Conservation (phyloP, 768 basidiomycete species). For the Guyanaporus albipodus region DNA sequence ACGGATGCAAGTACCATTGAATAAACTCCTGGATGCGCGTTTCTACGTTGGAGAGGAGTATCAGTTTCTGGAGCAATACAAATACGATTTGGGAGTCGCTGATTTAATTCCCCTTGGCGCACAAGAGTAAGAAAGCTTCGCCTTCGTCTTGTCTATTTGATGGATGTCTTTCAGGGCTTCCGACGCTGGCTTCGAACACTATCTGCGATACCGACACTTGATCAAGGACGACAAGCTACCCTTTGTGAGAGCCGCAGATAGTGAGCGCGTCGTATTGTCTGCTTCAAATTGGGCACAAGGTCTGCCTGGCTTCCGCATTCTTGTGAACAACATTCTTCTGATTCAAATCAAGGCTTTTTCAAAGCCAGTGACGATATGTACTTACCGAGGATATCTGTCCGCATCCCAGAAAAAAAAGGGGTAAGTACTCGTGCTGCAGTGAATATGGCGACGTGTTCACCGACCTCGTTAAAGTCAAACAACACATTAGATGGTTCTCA, state of each 20-base stretch:
- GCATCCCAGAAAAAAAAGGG: slow-evolving; percentile 43
- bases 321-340: neutral
- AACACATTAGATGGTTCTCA: slow-evolving; percentile 63
- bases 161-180: slow-evolving; percentile 35
- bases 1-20: slow-evolving; percentile 44
- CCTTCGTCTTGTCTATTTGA: neutral
- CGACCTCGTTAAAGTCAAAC: slow-evolving; percentile 41
- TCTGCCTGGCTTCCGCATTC: slow-evolving; percentile 13
- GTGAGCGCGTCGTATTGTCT: slow-evolving; percentile 58
- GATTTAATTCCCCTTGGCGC: slow-evolving; percentile 69
- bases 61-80: slow-evolving; percentile 55
- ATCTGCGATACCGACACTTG: slow-evolving; percentile 50
- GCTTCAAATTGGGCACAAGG: slow-evolving; percentile 71
- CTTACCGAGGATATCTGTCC: slow-evolving; percentile 48
- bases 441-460: neutral
- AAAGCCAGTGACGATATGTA: slow-evolving; percentile 44
- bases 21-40: slow-evolving; percentile 48
- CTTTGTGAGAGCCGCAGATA: slow-evolving; percentile 49
- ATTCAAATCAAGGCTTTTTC: slow-evolving; percentile 56
- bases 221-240: slow-evolving; percentile 44
- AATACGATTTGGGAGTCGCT: slow-evolving; percentile 53
- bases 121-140: slow-evolving; percentile 44
- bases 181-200: slow-evolving; percentile 50
- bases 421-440: slow-evolving; percentile 33
- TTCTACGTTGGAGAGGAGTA: slow-evolving; percentile 44